phyloP scores from a whole-genome alignment of 202 grass and related monocot species.

The Schoenoplectus triqueter region DNA sequence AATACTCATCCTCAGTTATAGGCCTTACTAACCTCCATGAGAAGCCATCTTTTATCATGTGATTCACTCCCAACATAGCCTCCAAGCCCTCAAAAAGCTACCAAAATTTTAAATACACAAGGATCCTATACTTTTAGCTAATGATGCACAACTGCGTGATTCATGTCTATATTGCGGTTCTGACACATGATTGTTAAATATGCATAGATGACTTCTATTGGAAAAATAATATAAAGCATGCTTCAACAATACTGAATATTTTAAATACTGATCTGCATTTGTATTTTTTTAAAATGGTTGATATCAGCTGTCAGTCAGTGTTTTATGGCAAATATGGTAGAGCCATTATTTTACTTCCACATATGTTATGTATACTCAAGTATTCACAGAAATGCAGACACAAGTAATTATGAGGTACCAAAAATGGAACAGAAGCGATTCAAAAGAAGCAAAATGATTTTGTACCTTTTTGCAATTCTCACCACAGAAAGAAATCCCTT shows the following conservation, averaged over 20 bases:
- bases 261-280: not conserved
- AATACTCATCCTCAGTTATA: conserved; percentile 57
- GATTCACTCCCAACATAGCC: conserved; percentile 72
- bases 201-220: conserved; percentile 12
- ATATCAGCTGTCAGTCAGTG: conserved; percentile 8
- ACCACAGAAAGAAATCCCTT: conserved; percentile 27
- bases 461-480: conserved; percentile 39
- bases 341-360: not conserved
- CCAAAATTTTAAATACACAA: conserved; percentile 32
- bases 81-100: conserved; percentile 77
- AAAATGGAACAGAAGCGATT: too few species aligned
- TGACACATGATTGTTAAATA: conserved; percentile 9
- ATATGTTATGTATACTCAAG: not conserved
- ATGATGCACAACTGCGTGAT: not conserved
- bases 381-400: not conserved
- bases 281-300: not conserved
- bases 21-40: conserved; percentile 75
- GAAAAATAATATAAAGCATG: not conserved
- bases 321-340: not conserved
- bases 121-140: not conserved
- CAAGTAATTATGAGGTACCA: not conserved
- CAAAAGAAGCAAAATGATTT: not conserved
- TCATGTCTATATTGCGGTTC: not conserved
- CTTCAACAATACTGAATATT: conserved; percentile 1
- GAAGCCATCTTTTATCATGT: conserved; percentile 73